These are phyloP conservation scores for Penicillium silybi DNA, from an alignment of 495 filamentous ascomycete genomes.

Conservation along the genomic window DNA sequence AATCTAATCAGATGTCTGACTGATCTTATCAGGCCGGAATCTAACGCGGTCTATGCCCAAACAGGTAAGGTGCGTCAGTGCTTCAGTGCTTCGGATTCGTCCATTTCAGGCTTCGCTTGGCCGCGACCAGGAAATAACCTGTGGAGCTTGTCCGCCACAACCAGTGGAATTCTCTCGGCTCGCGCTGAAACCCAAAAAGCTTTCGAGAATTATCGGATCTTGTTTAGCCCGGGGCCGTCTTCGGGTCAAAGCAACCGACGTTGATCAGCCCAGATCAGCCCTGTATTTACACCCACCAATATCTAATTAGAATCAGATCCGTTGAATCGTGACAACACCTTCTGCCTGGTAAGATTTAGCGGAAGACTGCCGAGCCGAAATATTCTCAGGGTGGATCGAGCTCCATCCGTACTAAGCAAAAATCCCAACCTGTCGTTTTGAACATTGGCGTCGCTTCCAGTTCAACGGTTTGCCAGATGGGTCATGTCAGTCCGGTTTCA, in stretches of 20 bases:
- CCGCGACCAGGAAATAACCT: neutral
- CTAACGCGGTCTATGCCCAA: neutral
- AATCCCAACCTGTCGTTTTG: neutral
- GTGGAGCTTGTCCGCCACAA: neutral
- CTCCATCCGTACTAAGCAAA: neutral
- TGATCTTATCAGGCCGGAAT: neutral
- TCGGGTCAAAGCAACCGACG: neutral
- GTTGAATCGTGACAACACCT: neutral
- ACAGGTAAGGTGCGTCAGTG: neutral
- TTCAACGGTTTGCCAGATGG: neutral
- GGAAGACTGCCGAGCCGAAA: neutral
- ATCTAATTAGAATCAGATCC: constrained; percentile 9
- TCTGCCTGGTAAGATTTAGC: neutral
- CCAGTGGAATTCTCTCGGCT: neutral
- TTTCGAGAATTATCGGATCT: neutral
- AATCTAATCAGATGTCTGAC: neutral
- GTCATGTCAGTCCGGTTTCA: neutral
- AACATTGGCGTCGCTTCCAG: neutral
- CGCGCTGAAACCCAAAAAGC: neutral
- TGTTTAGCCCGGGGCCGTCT: neutral
- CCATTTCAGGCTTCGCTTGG: neutral
- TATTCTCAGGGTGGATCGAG: neutral
- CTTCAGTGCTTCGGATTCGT: neutral
- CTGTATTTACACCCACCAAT: neutral
- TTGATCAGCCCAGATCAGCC: neutral